Percentiles rank a stretch among this genome's conserved stretches.
Conservation (phyloP, 495 filamentous ascomycete genomes). For the Aspergillus avenaceus region DNA sequence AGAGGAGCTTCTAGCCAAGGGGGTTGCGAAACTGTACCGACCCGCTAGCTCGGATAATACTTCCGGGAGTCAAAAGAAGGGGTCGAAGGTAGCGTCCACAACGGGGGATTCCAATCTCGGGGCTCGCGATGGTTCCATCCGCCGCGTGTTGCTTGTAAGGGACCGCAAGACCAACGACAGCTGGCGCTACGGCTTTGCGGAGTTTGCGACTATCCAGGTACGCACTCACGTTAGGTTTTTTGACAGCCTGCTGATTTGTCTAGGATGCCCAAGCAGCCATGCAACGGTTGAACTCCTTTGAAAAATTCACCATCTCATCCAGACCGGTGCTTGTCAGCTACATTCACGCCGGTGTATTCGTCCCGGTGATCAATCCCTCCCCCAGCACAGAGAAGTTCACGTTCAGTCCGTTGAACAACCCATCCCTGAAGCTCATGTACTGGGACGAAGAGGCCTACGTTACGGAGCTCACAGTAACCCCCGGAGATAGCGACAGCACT, state of each 20-base stretch:
- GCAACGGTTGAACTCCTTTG: slow-evolving; percentile 65
- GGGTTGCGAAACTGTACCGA: slow-evolving; percentile 73
- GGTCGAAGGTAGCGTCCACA: slow-evolving; percentile 68
- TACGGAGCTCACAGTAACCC: slow-evolving; percentile 59
- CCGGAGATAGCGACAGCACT: slow-evolving; percentile 34
- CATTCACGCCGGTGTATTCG: slow-evolving; percentile 85
- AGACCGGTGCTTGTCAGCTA: slow-evolving; percentile 70
- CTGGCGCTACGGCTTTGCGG: slow-evolving; percentile 86
- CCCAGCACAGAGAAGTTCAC: slow-evolving; percentile 57
- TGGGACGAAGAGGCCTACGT: slow-evolving; percentile 82
- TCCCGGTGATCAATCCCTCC: slow-evolving; percentile 61
- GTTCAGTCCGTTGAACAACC: slow-evolving; percentile 70
- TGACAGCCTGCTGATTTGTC: slow-evolving; percentile 12
- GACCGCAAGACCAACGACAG: slow-evolving; percentile 71
- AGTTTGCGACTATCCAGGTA: slow-evolving; percentile 67
- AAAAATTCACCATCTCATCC: slow-evolving; percentile 83
- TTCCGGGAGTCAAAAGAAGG: slow-evolving; percentile 41
- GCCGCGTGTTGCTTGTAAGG: slow-evolving; percentile 74
- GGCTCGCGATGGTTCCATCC: slow-evolving; percentile 70
- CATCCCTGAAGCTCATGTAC: slow-evolving; percentile 67
- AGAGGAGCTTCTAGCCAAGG: slow-evolving; percentile 75
- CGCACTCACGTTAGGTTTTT: not conserved
- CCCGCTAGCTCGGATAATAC: slow-evolving; percentile 27
- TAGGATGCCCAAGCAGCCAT: slow-evolving; percentile 78
- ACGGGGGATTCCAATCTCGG: slow-evolving; percentile 69